phyloP scores from a whole-genome alignment of 1,139 yeast genomes.

The Candida albicans region DNA sequence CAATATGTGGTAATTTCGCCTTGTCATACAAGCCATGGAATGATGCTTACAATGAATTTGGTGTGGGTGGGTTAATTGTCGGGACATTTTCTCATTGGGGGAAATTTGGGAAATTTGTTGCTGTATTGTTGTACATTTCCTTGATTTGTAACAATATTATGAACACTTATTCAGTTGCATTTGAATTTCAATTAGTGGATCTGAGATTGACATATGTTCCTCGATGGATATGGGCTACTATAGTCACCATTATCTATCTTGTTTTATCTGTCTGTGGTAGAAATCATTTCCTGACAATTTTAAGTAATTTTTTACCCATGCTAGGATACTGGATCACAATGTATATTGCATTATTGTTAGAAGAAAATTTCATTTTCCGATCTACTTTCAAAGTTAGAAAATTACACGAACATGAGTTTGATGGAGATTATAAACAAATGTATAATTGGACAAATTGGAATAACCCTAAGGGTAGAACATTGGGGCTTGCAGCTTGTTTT shows the following conservation, averaged over 20 bases:
- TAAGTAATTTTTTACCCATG: conserved; percentile 88
- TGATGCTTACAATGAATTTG: conserved; percentile 54
- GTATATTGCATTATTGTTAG: conserved; percentile 66
- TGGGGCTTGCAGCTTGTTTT: conserved; percentile 27
- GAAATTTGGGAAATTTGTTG: conserved; percentile 59
- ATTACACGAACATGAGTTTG: conserved; percentile 56
- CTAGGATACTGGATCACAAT: conserved; percentile 90
- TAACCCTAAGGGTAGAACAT: conserved; percentile 46
- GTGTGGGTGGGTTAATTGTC: conserved; percentile 76
- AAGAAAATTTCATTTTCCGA: conserved; percentile 75
- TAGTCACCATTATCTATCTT: conserved; percentile 62
- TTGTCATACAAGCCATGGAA: conserved; percentile 57
- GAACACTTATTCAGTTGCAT: conserved; percentile 81
- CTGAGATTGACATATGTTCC: conserved; percentile 62
- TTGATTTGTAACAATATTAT: conserved; percentile 40
- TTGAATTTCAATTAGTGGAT: conserved; percentile 72
- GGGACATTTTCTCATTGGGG: conserved; percentile 73
- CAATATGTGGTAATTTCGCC: conserved; percentile 68
- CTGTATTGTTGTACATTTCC: conserved; percentile 33
- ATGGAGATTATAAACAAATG: conserved; percentile 36
- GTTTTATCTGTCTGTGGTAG: conserved; percentile 75
- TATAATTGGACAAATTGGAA: conserved; percentile 72
- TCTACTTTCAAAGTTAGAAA: conserved; percentile 46
- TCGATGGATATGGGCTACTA: conserved; percentile 73
- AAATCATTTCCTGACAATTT: conserved; percentile 66